Percentiles rank a stretch among this genome's conserved stretches.
These are phyloP conservation scores for Nigrospora osmanthi DNA, from an alignment of 2,329 filamentous ascomycete species.

Conservation along the genomic window DNA sequence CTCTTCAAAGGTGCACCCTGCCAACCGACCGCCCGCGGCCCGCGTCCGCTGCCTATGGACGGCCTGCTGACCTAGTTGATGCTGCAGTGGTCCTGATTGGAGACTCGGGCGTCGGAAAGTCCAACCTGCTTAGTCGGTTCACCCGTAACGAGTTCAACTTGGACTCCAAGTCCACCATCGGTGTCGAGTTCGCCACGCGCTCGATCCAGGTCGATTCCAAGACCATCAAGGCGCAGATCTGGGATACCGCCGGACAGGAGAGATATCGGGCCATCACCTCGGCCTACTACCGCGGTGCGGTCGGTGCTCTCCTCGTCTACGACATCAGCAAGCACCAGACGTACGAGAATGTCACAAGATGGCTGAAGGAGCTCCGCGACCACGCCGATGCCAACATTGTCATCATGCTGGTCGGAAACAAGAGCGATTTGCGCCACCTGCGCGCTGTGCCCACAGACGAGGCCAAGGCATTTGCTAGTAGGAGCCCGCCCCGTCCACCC, in stretches of 20 bases:
- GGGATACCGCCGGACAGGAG: constrained; percentile 98
- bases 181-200: constrained; percentile 96
- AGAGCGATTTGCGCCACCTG: constrained; percentile 99
- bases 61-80: constrained; percentile 21
- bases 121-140: constrained; percentile 98
- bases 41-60: constrained; percentile 18
- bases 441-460: constrained; percentile 96
- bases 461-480: constrained; percentile 96
- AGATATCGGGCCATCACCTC: constrained; percentile 98
- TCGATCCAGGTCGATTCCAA: constrained; percentile 99
- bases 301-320: constrained; percentile 95
- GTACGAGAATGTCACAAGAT: constrained; percentile 97
- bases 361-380: constrained; percentile 97
- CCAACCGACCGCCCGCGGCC: constrained; percentile 9
- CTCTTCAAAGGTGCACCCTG: constrained; percentile 84
- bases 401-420: constrained; percentile 99
- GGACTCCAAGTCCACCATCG: constrained; percentile 99
- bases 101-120: constrained; percentile 99
- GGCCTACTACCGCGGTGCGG: constrained; percentile 96
- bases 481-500: constrained; percentile 20
- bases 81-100: constrained; percentile 87
- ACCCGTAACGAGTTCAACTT: constrained; percentile 99
- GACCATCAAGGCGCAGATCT: constrained; percentile 99
- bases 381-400: constrained; percentile 98
- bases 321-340: constrained; percentile 99